These are phyloP conservation scores for Irpex sp. DNA, from an alignment of 1,284 basidiomycete genomes.

Conservation along the genomic window DNA sequence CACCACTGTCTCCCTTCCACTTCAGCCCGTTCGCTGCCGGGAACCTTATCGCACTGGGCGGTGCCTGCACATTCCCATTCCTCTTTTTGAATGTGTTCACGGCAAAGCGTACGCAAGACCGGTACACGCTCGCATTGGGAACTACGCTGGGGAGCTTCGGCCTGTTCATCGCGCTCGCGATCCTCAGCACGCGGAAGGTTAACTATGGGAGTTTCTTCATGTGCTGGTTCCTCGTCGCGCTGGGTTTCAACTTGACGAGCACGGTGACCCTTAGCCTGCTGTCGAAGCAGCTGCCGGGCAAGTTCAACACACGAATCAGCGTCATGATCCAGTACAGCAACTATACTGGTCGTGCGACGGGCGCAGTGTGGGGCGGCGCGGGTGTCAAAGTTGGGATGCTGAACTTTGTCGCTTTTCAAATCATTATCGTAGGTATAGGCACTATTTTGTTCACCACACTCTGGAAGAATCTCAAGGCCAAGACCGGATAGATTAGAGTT, in stretches of 20 bases:
- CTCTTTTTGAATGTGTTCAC: constrained; percentile 58
- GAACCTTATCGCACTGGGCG: constrained; percentile 72
- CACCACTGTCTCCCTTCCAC: constrained; percentile 53
- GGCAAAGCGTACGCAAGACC: constrained; percentile 56
- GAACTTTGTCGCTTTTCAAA: constrained; percentile 58
- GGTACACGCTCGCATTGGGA: constrained; percentile 53
- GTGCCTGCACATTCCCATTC: constrained; percentile 61
- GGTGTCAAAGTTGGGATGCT: constrained; percentile 65
- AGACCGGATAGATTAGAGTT: constrained; percentile 30
- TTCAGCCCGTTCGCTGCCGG: constrained; percentile 57
- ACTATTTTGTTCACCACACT: constrained; percentile 47
- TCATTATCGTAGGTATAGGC: constrained; percentile 59
- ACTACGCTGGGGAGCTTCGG: constrained; percentile 49
- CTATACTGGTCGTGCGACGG: constrained; percentile 57
- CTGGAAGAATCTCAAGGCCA: constrained; percentile 65
- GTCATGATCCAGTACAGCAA: constrained; percentile 67
- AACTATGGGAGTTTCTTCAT: constrained; percentile 53
- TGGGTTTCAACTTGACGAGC: constrained; percentile 68
- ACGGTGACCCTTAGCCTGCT: constrained; percentile 64
- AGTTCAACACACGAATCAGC: constrained; percentile 55
- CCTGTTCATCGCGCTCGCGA: constrained; percentile 45
- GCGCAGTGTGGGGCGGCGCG: constrained; percentile 65
- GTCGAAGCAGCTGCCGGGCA: constrained; percentile 61
- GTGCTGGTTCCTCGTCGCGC: constrained; percentile 65
- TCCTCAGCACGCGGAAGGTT: constrained; percentile 39